Percentiles rank a stretch among this genome's conserved stretches.
Evolutionary conservation across 257 asterid genomes (phyloP).

Genomic region (Rhazya stricta): DNA sequence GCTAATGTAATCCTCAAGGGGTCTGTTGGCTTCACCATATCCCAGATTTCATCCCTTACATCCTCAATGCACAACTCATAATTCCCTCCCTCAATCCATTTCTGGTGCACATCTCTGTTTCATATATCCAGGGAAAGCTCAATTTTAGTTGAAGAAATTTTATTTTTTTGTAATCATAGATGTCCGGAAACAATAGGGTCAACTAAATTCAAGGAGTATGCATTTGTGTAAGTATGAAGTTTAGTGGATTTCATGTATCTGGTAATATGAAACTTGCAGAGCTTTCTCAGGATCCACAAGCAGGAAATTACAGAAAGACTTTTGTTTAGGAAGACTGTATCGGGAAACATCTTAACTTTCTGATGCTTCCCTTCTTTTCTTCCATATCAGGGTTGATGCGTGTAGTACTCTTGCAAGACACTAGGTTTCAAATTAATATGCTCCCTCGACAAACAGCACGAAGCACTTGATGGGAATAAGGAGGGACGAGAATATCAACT

Average conservation of each 20-base stretch:
- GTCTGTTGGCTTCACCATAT: conserved; percentile 92
- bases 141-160: neutral
- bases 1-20: conserved; percentile 65
- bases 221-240: neutral
- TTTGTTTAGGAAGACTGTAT: conserved; percentile 50
- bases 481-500: neutral
- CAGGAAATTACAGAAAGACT: conserved; percentile 53
- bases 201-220: neutral
- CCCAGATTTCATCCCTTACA: conserved; percentile 98
- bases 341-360: conserved; percentile 44
- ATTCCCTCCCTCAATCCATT: conserved; percentile 99
- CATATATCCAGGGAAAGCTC: neutral
- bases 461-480: conserved; percentile 8
- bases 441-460: neutral
- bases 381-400: conserved; percentile 26
- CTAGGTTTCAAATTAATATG: neutral
- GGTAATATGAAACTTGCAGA: conserved; percentile 56
- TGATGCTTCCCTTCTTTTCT: conserved; percentile 52
- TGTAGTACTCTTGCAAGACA: neutral
- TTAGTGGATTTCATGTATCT: conserved; percentile 38
- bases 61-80: conserved; percentile 96
- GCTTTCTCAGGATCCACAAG: conserved; percentile 52
- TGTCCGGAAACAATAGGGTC: neutral
- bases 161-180: neutral
- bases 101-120: conserved; percentile 96